Base-by-base conservation (phyloP, 345 rosid genomes). In the Geranium rotundifolium region DNA sequence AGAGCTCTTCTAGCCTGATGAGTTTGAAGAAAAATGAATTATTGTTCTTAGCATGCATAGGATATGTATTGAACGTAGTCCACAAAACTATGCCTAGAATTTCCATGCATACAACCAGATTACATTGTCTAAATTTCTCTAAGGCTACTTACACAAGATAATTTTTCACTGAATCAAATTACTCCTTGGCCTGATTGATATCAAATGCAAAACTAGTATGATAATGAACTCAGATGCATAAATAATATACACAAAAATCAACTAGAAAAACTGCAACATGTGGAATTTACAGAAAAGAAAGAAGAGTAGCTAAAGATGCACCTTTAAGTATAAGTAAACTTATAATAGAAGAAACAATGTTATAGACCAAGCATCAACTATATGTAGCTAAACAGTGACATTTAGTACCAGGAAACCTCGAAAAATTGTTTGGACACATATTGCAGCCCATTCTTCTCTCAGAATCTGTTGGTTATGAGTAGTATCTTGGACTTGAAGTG, bases 1-100 rank as follows among this genome's bases (percentile, higher is more conserved):
- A 90, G 72, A 54, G 99, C 99, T 82, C 99, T 84, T 85, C 96
- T 86, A 61, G 99, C 97, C 99, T 95, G 70, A 65, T 15, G 70
- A 62, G 58, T 19, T 62, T 63, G 59, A 23, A 69, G 39, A 63
- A 67, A 64, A 59, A n/a, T 41, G 10, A 41, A 6, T 9, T 31
- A 31, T 41, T 41, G 12, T 41, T 9, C 8, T 58, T 65, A 29
- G 63, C 31, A 72, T 56, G 72, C 49, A 39, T 34, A 54, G 29
- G 49, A 71, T 12, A 60, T 72, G 12, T 23, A 65, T 19, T 27
- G 29, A 19, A 2, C 16, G 56, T 37, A 39, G 62, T 68, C 67
- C 34, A 50, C 62, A 4, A 65, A 9, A 41, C 9, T 41, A 41
- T 41, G 50, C 50, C 1, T 12, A 41, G 9, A 41, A 4, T 41